Conservation (phyloP, 768 basidiomycete species). For the Leccinum uliginosum region DNA sequence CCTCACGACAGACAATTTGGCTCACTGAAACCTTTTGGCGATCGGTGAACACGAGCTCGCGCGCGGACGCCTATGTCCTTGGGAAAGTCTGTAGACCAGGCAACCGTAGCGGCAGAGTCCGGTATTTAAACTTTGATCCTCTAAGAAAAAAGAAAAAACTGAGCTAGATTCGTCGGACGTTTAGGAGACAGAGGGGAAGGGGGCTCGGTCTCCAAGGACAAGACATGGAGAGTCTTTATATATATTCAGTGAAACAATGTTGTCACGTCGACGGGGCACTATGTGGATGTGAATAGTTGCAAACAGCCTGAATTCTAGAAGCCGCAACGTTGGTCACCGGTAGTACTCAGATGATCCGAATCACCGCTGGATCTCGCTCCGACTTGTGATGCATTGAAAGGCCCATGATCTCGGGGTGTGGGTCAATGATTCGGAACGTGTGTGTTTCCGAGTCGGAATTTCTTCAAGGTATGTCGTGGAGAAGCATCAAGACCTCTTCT, state of each 20-base stretch:
- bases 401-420: constrained; percentile 1
- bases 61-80: background rate
- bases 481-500: too few species aligned
- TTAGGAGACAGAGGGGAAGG: background rate
- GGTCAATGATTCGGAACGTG: constrained; percentile 9
- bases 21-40: background rate
- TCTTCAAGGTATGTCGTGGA: too few species aligned
- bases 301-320: too few species aligned
- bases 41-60: background rate
- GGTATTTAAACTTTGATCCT: background rate
- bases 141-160: background rate
- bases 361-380: too few species aligned
- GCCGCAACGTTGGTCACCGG: too few species aligned
- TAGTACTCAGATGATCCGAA: too few species aligned
- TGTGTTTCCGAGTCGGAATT: too few species aligned
- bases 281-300: constrained; percentile 12
- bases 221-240: constrained; percentile 8
- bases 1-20: background rate
- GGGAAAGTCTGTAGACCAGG: background rate
- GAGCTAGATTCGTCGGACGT: background rate
- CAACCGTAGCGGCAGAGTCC: background rate
- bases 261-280: constrained; percentile 8
- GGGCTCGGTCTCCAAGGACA: background rate
- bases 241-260: constrained; percentile 2
- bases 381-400: too few species aligned